phyloP scores from a whole-genome alignment of 371 early-diverging fungal genomes.

The Mortierella sp. region DNA sequence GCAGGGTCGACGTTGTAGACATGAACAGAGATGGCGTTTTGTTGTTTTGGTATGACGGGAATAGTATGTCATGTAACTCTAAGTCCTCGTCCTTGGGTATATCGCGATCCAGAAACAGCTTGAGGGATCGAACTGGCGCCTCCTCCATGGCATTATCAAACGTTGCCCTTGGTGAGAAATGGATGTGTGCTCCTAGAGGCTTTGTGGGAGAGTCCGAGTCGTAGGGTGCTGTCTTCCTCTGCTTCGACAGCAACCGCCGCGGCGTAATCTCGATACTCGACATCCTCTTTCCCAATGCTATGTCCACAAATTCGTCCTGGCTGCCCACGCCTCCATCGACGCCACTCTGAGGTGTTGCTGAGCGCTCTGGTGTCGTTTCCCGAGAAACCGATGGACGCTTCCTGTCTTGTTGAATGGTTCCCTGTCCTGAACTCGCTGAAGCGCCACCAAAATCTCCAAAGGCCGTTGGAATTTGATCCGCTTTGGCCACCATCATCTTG shows the following conservation, averaged over 20 bases:
- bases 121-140: neutral
- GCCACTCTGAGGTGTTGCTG: neutral
- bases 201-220: constrained; percentile 9
- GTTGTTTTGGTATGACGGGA: neutral
- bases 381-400: neutral
- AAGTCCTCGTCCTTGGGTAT: constrained; percentile 25
- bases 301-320: constrained; percentile 37
- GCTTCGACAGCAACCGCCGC: constrained; percentile 34
- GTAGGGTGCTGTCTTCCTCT: constrained; percentile 14
- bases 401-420: neutral
- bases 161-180: neutral
- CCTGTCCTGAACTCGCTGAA: neutral
- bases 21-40: neutral
- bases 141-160: neutral
- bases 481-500: neutral
- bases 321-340: neutral
- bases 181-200: neutral
- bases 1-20: constrained; percentile 1
- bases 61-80: constrained; percentile 4
- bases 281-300: constrained; percentile 46
- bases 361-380: constrained; percentile 22
- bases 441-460: neutral
- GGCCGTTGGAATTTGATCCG: neutral
- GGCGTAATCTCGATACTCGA: constrained; percentile 52
- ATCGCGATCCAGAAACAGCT: constrained; percentile 32